Conservation (phyloP, 1,139 yeast species). For the Yamadazyma triangularis region DNA sequence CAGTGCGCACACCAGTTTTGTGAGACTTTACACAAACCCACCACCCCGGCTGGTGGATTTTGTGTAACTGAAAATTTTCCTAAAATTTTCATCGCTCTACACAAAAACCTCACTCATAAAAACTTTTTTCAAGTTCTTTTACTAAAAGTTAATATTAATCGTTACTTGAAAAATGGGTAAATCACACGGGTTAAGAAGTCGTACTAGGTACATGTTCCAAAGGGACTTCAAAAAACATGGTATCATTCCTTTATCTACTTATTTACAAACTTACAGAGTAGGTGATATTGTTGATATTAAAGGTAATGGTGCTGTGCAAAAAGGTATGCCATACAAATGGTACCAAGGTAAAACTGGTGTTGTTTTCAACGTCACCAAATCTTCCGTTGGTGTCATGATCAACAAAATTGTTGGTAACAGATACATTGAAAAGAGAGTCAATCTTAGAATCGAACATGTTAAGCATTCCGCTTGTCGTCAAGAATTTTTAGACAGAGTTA, state of each 20-base stretch:
- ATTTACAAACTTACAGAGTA: conserved; percentile 96
- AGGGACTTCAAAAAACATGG: conserved; percentile 99
- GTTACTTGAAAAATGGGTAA: conserved; percentile 10
- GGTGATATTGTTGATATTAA: conserved; percentile 99
- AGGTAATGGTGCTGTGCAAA: conserved; percentile 98
- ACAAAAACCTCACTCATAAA: neutral
- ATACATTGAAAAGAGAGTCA: conserved; percentile 97
- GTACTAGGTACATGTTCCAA: conserved; percentile 99
- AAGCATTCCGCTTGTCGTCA: conserved; percentile 99
- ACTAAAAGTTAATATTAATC: conserved; percentile 2
- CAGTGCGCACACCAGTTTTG: neutral
- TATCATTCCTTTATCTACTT: conserved; percentile 88
- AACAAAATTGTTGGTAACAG: conserved; percentile 99
- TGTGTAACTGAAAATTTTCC: neutral
- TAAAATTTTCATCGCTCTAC: neutral
- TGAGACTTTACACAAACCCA: neutral
- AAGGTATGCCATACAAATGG: conserved; percentile 99
- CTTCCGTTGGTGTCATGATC: conserved; percentile 96
- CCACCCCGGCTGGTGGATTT: neutral
- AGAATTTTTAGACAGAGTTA: conserved; percentile 98
- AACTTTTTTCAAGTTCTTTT: neutral
- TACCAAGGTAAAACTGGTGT: conserved; percentile 99
- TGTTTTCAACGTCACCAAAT: conserved; percentile 96
- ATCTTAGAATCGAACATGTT: conserved; percentile 97
- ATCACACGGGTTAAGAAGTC: conserved; percentile 97